These are phyloP conservation scores for Mortierella sp. DNA, from an alignment of 371 early-diverging fungal genomes.

Conservation along the genomic window DNA sequence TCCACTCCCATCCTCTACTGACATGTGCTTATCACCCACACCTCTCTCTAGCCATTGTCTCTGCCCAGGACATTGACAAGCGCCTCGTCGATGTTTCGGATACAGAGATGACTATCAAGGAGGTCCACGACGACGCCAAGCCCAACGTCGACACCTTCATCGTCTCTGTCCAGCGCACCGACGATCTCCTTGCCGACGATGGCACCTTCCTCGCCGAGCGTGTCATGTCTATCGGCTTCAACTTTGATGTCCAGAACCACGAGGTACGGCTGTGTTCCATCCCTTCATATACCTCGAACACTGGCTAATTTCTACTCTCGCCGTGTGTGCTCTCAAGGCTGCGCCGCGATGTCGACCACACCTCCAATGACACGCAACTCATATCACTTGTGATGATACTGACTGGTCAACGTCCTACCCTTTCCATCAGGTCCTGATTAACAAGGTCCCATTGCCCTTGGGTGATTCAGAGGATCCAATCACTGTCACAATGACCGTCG, in stretches of 20 bases:
- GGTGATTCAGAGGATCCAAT: slow-evolving; percentile 72
- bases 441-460: slow-evolving; percentile 68
- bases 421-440: slow-evolving; percentile 37
- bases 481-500: slow-evolving; percentile 62
- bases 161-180: slow-evolving; percentile 76
- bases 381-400: too few relatives aligned
- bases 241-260: slow-evolving; percentile 74
- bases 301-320: too few relatives aligned
- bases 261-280: slow-evolving; percentile 49
- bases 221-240: slow-evolving; percentile 71
- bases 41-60: slow-evolving; percentile 27
- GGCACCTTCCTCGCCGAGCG: slow-evolving; percentile 73
- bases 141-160: slow-evolving; percentile 49
- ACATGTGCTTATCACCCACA: background rate
- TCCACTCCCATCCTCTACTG: background rate
- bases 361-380: too few relatives aligned
- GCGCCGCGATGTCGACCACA: too few relatives aligned
- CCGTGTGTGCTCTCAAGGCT: too few relatives aligned
- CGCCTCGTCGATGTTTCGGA: slow-evolving; percentile 49
- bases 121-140: slow-evolving; percentile 31
- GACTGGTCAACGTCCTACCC: background rate
- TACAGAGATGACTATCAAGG: slow-evolving; percentile 42
- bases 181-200: slow-evolving; percentile 76
- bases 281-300: background rate
- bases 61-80: slow-evolving; percentile 52